Evolutionary conservation across 768 basidiomycete species (phyloP), one percentile per base, ranked within the genome.

Genomic region (Termitomyces sp.): DNA sequence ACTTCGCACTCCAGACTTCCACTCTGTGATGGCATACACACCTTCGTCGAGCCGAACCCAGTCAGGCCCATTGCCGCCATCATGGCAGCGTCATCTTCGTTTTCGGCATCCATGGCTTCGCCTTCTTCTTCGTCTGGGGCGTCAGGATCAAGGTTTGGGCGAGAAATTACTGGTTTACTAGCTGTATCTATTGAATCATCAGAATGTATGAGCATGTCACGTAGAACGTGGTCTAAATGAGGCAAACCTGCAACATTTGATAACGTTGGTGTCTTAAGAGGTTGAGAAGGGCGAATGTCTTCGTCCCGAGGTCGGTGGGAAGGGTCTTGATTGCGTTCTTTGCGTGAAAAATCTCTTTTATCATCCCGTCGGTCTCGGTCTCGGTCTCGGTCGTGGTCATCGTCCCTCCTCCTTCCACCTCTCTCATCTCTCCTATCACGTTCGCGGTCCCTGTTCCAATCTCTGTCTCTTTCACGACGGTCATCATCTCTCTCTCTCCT

Each of bases 21-120:
- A 35, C 10, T 35, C 32, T 32, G 22, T 8, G 16, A 45, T 7
- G 60, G 52, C 7, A 62, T 26, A 61, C 72, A 54, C 64, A 92
- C 94, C 79, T 98, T 97, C 0, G 96, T 96, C 0, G 85, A 79
- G 10, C 90, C 93, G 68, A 98, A 98, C 10, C 92, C 91, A 47
- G 72, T 66, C 65, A 98, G 73, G 43, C 96, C 95, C 92, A 98
- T 96, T 78, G 84, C 80, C 38, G 87, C 83, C 82, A 89, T 90
- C 86, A 97, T 92, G 54, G 83, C 86, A 48, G 82, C 81, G 24
- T 90, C 89, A 41, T 89, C 90, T 14, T 83, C 86, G 57, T 79
- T 81, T 30, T 73, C 76, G 24, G 74, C 81, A 58, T 86, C 85
- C 65, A 76, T 76, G 35, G 74, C 76, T 58, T 82, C 83, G 3